phyloP scores from a whole-genome alignment of 371 early-diverging fungal genomes.

The Rozella allomycis region DNA sequence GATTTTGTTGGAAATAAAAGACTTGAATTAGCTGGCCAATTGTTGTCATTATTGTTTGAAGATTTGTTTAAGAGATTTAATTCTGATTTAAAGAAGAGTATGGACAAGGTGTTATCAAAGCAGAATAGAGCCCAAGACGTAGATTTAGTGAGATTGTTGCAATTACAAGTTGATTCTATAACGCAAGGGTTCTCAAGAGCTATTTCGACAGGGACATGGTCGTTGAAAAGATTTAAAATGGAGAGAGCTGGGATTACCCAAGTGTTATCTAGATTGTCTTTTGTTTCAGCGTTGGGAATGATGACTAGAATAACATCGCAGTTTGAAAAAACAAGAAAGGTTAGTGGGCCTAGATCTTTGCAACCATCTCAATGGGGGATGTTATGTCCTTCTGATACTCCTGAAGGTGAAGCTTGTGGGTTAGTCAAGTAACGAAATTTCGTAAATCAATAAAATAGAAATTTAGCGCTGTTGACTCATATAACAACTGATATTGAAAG shows the following conservation, averaged over 20 bases:
- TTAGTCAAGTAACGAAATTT: too few relatives aligned
- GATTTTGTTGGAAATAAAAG: constrained; percentile 99
- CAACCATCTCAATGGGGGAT: constrained; percentile 99
- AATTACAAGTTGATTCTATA: constrained; percentile 68
- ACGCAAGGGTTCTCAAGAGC: constrained; percentile 87
- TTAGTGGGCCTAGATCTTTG: constrained; percentile 92
- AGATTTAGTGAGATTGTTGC: constrained; percentile 70
- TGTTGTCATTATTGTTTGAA: constrained; percentile 94
- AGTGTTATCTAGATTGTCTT: constrained; percentile 85
- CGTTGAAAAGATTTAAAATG: constrained; percentile 99
- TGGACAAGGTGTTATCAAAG: constrained; percentile 83
- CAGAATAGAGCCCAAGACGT: constrained; percentile 81
- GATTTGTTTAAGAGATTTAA: constrained; percentile 97
- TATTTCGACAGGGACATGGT: constrained; percentile 99
- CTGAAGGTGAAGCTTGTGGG: constrained; percentile 99
- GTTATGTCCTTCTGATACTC: constrained; percentile 97
- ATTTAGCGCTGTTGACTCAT: constrained; percentile 95
- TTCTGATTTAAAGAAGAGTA: constrained; percentile 39
- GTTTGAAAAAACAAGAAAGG: constrained; percentile 99
- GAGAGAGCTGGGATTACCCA: constrained; percentile 98
- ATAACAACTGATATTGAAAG: constrained; percentile 90
- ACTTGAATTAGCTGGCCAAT: constrained; percentile 96
- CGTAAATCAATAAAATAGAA: too few relatives aligned
- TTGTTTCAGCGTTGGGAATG: constrained; percentile 97
- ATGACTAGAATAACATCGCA: constrained; percentile 96